phyloP scores from a whole-genome alignment of 768 basidiomycete species.

The Boletus rubropictus region DNA sequence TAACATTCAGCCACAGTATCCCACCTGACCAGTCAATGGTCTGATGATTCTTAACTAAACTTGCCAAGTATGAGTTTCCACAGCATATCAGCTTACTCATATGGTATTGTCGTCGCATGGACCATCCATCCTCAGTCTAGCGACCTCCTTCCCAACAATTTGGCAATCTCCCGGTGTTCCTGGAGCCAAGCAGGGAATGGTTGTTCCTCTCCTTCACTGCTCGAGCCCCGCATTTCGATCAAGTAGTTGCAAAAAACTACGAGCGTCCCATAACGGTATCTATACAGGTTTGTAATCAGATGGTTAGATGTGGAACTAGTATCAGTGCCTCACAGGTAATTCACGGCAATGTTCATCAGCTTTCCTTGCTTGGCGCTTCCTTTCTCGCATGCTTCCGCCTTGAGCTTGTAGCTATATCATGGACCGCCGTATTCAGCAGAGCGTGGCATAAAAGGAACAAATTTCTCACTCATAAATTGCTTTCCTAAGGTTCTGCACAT shows the following conservation, averaged over 20 bases:
- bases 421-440: conserved; percentile 3
- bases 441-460: background rate
- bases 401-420: conserved; percentile 75
- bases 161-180: conserved; percentile 81
- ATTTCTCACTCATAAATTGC: conserved; percentile 84
- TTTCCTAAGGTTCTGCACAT: conserved; percentile 93
- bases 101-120: background rate
- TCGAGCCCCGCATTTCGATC: conserved; percentile 55
- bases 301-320: conserved; percentile 3
- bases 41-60: background rate
- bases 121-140: conserved; percentile 45
- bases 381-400: conserved; percentile 76
- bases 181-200: conserved; percentile 81
- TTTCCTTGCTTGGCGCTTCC: conserved; percentile 74
- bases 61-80: conserved; percentile 3
- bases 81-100: background rate
- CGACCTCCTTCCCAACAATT: conserved; percentile 60
- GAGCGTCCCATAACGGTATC: conserved; percentile 83
- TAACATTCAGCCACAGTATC: background rate
- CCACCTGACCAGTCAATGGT: background rate
- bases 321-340: conserved; percentile 64
- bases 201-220: conserved; percentile 32
- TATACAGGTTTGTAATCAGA: conserved; percentile 24
- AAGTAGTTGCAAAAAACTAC: conserved; percentile 96
- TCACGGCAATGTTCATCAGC: conserved; percentile 70